These are phyloP conservation scores for Boechera stricta DNA, from an alignment of 345 rosid genomes.

Conservation along the genomic window DNA sequence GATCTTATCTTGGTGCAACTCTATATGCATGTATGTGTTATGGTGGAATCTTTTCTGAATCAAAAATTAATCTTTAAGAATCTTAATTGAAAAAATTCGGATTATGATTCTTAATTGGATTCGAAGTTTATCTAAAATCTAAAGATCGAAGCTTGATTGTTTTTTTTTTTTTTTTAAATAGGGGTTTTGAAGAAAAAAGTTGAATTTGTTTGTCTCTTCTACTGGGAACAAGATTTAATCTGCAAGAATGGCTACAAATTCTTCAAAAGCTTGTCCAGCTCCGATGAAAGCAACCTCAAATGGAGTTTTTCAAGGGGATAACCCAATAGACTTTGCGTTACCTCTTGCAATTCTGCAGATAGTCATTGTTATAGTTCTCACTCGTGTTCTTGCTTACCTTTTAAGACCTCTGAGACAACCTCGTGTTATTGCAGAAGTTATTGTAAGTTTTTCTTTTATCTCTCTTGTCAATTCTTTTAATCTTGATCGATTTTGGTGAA, in stretches of 20 bases:
- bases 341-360: constrained; percentile 81
- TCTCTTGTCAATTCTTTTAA: not conserved
- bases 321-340: constrained; percentile 70
- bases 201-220: not conserved
- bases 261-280: constrained; percentile 48
- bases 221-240: not conserved
- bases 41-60: constrained; percentile 1
- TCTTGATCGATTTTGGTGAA: not conserved
- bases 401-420: constrained; percentile 75
- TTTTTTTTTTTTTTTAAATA: not conserved
- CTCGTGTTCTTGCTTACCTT: constrained; percentile 68
- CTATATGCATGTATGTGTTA: constrained; percentile 32
- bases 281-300: constrained; percentile 77
- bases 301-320: constrained; percentile 74
- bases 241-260: constrained; percentile 49
- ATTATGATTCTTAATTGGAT: not conserved
- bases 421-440: constrained; percentile 83
- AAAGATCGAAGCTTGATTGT: constrained; percentile 8
- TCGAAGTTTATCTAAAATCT: not conserved
- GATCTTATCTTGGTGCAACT: constrained; percentile 36
- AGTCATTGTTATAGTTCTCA: constrained; percentile 62
- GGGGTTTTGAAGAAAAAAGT: constrained; percentile 13
- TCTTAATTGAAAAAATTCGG: not conserved
- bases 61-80: not conserved
- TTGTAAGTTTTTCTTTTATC: constrained; percentile 49